Evolutionary conservation across 2,329 filamentous ascomycete species (phyloP), one percentile per base, ranked within the genome.

Genomic region (Colletotrichum kahawae): DNA sequence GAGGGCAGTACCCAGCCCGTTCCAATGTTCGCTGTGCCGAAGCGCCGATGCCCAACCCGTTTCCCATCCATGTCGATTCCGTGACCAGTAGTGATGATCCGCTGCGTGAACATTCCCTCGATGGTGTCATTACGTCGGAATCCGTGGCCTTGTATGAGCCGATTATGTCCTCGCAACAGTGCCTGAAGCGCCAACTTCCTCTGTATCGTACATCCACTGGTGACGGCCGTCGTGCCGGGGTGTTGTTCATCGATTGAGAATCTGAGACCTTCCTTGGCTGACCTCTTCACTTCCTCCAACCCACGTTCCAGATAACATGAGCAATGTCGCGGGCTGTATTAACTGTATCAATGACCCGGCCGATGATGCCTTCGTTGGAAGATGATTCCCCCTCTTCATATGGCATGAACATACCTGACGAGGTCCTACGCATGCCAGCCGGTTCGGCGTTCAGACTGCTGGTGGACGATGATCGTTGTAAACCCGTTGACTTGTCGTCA

Each of bases 341-440:
- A 84, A 93, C 91, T 80, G 94, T 96, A 85, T 97, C 94, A 82
- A 96, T 92, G 65, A 97, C 92, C 79, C 93, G 92, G 76, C 94
- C 94, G 81, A 97, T 90, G 70, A 97, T 88, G 62, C 93, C 93
- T 67, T 89, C 87, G 80, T 87, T 91, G 76, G 88, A 86, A 62
- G 83, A 88, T 82, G 84, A 87, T 77, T 95, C 94, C 75, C 92
- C 92, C 79, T 95, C 93, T 79, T 95, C 94, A 79, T 93, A 94
- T 9, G 95, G 95, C 94, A 97, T 96, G 80, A 98, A 94, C 95
- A 98, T 97, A 78, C 95, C 95, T 51, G 95, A 97, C 66, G 92
- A 88, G 24, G 95, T 97, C 78, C 95, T 90, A 77, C 93, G 92
- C 88, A 97, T 93, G 67, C 93, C 92, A 21, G 84, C 86, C 57